These are phyloP conservation scores for Kodamaea leandrae DNA, from an alignment of 805 yeast species.

Conservation along the genomic window DNA sequence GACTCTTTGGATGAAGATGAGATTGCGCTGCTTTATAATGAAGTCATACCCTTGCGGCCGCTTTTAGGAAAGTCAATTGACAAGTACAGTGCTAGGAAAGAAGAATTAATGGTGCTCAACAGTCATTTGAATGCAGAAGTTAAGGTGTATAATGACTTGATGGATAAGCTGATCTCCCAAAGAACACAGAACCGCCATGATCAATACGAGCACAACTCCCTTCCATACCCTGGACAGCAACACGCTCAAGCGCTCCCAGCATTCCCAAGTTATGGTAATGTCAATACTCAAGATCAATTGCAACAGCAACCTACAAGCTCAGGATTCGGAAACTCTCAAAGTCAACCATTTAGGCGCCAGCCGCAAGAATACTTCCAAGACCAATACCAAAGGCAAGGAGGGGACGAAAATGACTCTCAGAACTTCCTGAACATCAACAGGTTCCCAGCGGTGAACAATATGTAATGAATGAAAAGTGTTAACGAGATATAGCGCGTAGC, in stretches of 20 bases:
- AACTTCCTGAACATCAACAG: conserved; percentile 27
- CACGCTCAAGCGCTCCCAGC: conserved; percentile 3
- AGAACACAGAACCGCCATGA: conserved; percentile 7
- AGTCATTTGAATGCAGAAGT: conserved; percentile 69
- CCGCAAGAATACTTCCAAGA: neutral
- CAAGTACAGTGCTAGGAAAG: conserved; percentile 70
- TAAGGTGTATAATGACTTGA: conserved; percentile 62
- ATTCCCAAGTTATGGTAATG: conserved; percentile 1
- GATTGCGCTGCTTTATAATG: conserved; percentile 69
- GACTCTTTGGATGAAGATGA: conserved; percentile 52
- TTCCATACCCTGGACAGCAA: neutral
- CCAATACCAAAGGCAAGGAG: neutral
- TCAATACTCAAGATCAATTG: conserved; percentile 8
- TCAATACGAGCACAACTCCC: conserved; percentile 2
- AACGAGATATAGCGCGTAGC: neutral
- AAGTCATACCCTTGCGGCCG: conserved; percentile 69
- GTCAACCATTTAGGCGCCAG: neutral
- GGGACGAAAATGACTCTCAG: conserved; percentile 6
- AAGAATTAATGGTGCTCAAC: conserved; percentile 72
- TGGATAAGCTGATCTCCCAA: conserved; percentile 42
- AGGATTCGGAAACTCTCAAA: conserved; percentile 37
- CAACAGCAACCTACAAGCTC: conserved; percentile 37
- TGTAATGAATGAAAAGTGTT: conserved; percentile 9
- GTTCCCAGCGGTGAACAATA: conserved; percentile 27
- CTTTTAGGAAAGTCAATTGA: conserved; percentile 73